Conservation (phyloP, 352 stramenopile species). For the Ochromonadaceae sp. region DNA sequence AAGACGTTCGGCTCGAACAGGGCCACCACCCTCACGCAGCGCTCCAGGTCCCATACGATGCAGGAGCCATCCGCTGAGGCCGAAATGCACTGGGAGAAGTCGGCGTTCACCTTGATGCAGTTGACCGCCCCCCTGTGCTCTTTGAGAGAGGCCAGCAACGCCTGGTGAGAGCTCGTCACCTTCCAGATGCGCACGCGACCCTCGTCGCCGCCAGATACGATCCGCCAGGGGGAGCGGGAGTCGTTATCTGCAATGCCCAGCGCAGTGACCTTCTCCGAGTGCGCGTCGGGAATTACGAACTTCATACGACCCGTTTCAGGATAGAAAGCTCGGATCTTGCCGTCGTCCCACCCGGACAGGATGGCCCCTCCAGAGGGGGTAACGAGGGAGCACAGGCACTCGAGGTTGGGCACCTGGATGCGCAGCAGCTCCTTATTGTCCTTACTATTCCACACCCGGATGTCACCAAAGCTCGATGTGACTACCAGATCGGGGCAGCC, state of each 20-base stretch:
- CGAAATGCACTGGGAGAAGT: slow-evolving; percentile 48
- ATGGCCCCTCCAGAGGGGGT: slow-evolving; percentile 66
- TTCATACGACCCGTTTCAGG: slow-evolving; percentile 85
- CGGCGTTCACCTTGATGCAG: slow-evolving; percentile 51
- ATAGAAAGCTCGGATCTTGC: slow-evolving; percentile 89
- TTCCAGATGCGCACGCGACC: slow-evolving; percentile 80
- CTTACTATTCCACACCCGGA: slow-evolving; percentile 83
- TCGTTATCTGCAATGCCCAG: slow-evolving; percentile 64
- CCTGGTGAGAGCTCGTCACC: slow-evolving; percentile 70
- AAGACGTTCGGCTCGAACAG: slow-evolving; percentile 92
- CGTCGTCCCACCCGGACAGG: slow-evolving; percentile 85
- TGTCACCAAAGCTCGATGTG: slow-evolving; percentile 71
- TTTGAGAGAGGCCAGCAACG: slow-evolving; percentile 85
- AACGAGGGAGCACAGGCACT: slow-evolving; percentile 80
- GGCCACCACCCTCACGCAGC: slow-evolving; percentile 69
- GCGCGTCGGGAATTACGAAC: slow-evolving; percentile 89
- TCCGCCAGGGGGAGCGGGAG: slow-evolving; percentile 47
- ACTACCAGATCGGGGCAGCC: slow-evolving; percentile 82
- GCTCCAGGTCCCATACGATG: slow-evolving; percentile 89
- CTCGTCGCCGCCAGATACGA: slow-evolving; percentile 81
- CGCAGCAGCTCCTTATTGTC: slow-evolving; percentile 80
- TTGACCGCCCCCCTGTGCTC: slow-evolving; percentile 83
- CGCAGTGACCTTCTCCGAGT: slow-evolving; percentile 80
- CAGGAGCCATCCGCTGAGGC: slow-evolving; percentile 64
- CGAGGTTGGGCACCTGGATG: slow-evolving; percentile 86